Evolutionary conservation across 805 yeast species (phyloP), one percentile per base, ranked within the genome.

Genomic region (Starmerella floricola): DNA sequence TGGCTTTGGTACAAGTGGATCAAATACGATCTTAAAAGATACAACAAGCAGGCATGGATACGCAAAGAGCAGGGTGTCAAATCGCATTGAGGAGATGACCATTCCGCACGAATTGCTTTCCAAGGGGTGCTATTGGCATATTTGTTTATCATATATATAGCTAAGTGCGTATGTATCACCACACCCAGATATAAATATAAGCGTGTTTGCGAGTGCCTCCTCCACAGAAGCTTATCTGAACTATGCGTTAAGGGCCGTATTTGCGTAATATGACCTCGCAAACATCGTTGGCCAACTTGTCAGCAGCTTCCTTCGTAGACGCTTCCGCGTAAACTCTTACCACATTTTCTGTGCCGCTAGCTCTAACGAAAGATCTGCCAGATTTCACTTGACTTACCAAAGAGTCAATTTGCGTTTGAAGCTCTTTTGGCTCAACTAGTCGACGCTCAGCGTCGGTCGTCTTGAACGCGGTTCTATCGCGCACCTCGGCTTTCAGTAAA

Each of bases 291-390:
- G 61, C 65, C 32, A 80, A 62, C 29, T 61, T 60, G 17, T 65
- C 69, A 21, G 78, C 76, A 19, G 69, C 70, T 10, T 59, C 62
- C 31, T 53, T 54, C 0, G 74, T 70, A 2, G 65, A 67, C 0
- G 95, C 94, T 61, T 91, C 98, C 1, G 95, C 91, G 53, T 91
- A 91, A 6, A 91, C 84, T 53, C 98, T 74, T 1, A 91, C 96
- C 0, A 95, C 97, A 60, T 91, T 93, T 60, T 91, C 98, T 1
- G 98, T 91, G 12, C 98, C 98, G 46, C 94, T 80, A 8, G 98
- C 97, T 53, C 98, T 74, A 2, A 88, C 97, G 62, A 91, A 91
- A 2, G 94, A 78, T 56, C 98, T 73, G 2, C 88, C 96, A 15
- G 62, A 56, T 0, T 63, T 52, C 49, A 67, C 76, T 51, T 72